phyloP scores from a whole-genome alignment of 2,329 filamentous ascomycete genomes.

The Fusarium sp. region DNA sequence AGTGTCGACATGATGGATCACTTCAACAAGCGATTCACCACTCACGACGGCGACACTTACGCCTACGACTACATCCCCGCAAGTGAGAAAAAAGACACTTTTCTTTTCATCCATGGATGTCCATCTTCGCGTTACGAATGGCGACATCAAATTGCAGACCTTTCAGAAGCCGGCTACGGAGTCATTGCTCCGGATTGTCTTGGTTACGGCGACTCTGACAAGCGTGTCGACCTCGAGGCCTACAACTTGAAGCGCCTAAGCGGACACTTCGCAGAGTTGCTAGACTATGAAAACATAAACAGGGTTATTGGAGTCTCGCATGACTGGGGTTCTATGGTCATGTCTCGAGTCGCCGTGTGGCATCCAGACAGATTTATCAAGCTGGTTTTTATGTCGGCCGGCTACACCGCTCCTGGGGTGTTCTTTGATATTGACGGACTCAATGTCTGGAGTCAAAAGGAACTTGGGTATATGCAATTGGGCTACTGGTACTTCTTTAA shows the following conservation, averaged over 20 bases:
- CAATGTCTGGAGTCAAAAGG: constrained; percentile 15
- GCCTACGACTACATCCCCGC: constrained; percentile 25
- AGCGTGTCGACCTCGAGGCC: constrained; percentile 15
- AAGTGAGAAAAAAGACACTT: constrained; percentile 9
- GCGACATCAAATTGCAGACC: constrained; percentile 27
- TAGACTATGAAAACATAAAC: constrained; percentile 24
- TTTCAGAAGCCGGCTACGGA: constrained; percentile 33
- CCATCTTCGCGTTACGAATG: constrained; percentile 39
- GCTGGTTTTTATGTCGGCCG: constrained; percentile 18
- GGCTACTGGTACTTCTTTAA: constrained; percentile 45
- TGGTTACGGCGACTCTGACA: constrained; percentile 42
- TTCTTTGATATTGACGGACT: constrained; percentile 34
- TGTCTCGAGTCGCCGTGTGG: constrained; percentile 29
- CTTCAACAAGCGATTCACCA: constrained; percentile 12
- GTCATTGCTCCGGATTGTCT: constrained; percentile 40
- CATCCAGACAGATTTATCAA: constrained; percentile 24
- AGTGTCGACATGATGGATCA: not conserved
- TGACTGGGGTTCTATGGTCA: constrained; percentile 36
- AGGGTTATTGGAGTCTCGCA: constrained; percentile 34
- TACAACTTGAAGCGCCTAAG: constrained; percentile 31
- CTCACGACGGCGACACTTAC: constrained; percentile 7
- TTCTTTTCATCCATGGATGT: constrained; percentile 41
- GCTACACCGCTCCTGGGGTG: constrained; percentile 18
- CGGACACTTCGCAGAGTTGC: constrained; percentile 27
- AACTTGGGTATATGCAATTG: constrained; percentile 33